Evolutionary conservation across 257 asterid genomes (phyloP), one percentile per base, ranked within the genome.

Genomic region (Solanum etuberosum): DNA sequence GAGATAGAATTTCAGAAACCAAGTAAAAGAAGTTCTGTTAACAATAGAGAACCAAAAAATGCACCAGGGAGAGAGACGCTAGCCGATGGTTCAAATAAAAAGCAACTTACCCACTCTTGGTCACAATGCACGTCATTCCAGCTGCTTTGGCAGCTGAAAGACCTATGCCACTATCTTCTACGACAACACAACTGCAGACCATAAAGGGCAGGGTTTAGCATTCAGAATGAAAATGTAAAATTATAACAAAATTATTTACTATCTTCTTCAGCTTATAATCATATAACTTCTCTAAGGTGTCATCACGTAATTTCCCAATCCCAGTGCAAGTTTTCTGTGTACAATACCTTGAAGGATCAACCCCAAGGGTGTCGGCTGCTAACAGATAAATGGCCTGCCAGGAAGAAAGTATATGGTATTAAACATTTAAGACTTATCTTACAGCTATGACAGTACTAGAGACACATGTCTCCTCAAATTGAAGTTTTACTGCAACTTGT

Each of bases 81-180:
- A 37, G 73, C 32, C 8, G 25, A 37, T 42, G 83, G 35, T 23
- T 67, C 63, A 87, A 13, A 21, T 35, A 84, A 70, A 85, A 65
- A 68, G 37, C 21, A 83, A 89, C 94, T 90, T 91, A 95, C 99
- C 98, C 99, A 34, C 99, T 96, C 93, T 96, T 96, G 2, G 99
- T 95, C 31, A 96, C 94, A 23, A 96, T 93, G 87, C 99, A 96
- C 90, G 74, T 96, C 99, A 96, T 96, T 87, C 99, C 99, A 29
- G 98, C 98, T 87, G 98, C 96, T 91, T 96, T 95, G 74, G 99
- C 99, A 65, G 99, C 99, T 70, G 98, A 96, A 86, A 96, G 95
- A 40, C 99, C 99, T 48, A 96, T 96, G 51, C 94, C 99, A 83
- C 99, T 96, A 92, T 96, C 99, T 92, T 96, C 99, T 86, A 96